Evolutionary conservation across 441 rosid genomes (phyloP).

Genomic region (Melastoma candidum): DNA sequence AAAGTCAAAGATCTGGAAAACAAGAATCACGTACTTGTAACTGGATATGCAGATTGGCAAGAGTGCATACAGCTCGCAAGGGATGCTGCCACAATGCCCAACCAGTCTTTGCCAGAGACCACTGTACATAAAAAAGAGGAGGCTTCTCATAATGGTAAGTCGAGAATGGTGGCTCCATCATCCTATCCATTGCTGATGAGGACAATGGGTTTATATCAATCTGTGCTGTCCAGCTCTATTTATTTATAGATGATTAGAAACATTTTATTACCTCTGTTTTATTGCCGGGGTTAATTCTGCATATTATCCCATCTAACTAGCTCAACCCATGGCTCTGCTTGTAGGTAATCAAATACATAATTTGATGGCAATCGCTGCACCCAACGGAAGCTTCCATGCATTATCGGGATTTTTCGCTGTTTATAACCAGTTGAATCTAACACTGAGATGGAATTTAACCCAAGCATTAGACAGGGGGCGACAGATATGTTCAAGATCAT

Average conservation of each 20-base stretch:
- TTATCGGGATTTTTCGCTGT: conserved; percentile 50
- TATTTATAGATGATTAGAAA: too few species aligned
- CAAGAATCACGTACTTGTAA: conserved; percentile 14
- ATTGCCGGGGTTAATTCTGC: too few species aligned
- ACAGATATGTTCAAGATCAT: conserved; percentile 31
- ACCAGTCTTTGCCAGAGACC: conserved; percentile 15
- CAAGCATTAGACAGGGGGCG: conserved; percentile 35
- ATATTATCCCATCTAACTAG: too few species aligned
- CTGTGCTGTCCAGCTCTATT: too few species aligned
- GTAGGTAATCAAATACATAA: conserved; percentile 31
- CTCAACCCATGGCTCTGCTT: conserved; percentile 8
- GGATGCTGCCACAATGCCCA: conserved; percentile 39
- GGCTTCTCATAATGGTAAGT: conserved; percentile 26
- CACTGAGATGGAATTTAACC: conserved; percentile 31
- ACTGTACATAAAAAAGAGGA: conserved; percentile 24
- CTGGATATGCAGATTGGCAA: conserved; percentile 52
- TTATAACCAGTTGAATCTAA: conserved; percentile 28
- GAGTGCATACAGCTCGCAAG: conserved; percentile 33
- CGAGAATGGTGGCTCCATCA: too few species aligned
- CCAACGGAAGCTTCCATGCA: conserved; percentile 34
- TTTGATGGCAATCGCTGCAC: conserved; percentile 15
- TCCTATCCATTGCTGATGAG: too few species aligned
- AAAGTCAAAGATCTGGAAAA: conserved; percentile 13
- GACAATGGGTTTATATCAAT: too few species aligned
- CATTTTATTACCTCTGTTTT: too few species aligned